Evolutionary conservation across 2,329 filamentous ascomycete genomes (phyloP), one percentile per base, ranked within the genome.

Genomic region (Orbilia ellipsospora): DNA sequence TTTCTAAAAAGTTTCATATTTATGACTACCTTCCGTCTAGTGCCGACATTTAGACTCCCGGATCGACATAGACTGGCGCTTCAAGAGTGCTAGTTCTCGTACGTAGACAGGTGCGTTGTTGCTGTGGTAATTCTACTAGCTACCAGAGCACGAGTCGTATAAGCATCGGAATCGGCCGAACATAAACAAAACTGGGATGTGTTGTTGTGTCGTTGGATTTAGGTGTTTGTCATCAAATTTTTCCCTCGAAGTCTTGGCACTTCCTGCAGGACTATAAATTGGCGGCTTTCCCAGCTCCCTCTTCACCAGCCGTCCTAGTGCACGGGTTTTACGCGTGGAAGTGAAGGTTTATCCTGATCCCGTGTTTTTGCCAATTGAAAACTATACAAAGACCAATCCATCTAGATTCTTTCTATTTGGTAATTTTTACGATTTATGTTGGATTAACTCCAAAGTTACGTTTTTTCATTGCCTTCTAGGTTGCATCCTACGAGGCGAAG

Each of bases 311-410:
- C 40, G 40, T 67, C 54, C 64, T 60, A 67, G 64, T 67, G 64
- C 64, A 60, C 12, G 64, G 64, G 64, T 60, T 26, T 52, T 67
- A 67, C 64, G 55, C 55, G 44, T 67, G 54, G 55, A 67, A 67
- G 63, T 67, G 63, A 67, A 67, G 45, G 63, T 67, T 67, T 67
- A 67, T 67, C 63, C 63, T 67, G 63, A 67, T 67, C 54, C 52
- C 42, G 54, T 67, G 63, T 67, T 67, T 67, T 67, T 67, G 64
- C 64, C 64, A 67, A 67, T 67, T 67, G 62, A 67, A 67, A 67
- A 67, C 64, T 67, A 67, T 59, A 67, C 55, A 66, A 59, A 59
- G 64, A 67, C 64, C 64, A 67, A 54, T 67, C 64, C 40, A 50
- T 44, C 56, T 67, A 54, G 28, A 60, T 67, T 59, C 18, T 28